Evolutionary conservation across 441 rosid genomes (phyloP).

Genomic region (Corymbia citriodora): DNA sequence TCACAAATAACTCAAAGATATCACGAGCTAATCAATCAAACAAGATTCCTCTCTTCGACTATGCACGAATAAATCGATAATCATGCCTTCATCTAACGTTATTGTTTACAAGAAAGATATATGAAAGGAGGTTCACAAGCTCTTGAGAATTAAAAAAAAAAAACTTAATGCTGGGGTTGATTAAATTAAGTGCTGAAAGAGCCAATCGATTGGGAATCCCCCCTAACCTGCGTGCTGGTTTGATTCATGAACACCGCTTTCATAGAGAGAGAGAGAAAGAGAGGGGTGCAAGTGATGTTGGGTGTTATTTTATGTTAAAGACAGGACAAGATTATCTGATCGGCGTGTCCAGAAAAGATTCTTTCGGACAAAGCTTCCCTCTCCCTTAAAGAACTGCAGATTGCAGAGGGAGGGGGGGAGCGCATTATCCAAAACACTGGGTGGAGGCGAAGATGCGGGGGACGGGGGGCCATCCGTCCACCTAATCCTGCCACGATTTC

Average conservation of each 20-base stretch:
- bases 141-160: neutral
- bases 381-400: neutral
- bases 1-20: too few relatives aligned
- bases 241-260: neutral
- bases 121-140: neutral
- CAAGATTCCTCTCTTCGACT: neutral
- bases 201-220: neutral
- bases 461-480: neutral
- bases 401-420: too few relatives aligned
- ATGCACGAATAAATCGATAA: fast-evolving
- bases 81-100: neutral
- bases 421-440: neutral
- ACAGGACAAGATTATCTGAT: neutral
- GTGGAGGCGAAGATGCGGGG: neutral
- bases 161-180: neutral
- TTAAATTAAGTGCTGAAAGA: neutral
- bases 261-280: neutral
- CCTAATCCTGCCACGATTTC: neutral
- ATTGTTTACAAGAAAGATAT: too few relatives aligned
- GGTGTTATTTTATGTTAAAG: neutral
- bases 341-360: neutral
- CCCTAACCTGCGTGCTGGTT: neutral
- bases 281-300: neutral
- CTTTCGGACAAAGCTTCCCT: neutral
- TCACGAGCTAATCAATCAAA: neutral